A percentile compares a stretch with the other conserved stretches of the same genome.
phyloP scores from a whole-genome alignment of 2,329 filamentous ascomycete genomes.

The Trichoderma guizhouense region DNA sequence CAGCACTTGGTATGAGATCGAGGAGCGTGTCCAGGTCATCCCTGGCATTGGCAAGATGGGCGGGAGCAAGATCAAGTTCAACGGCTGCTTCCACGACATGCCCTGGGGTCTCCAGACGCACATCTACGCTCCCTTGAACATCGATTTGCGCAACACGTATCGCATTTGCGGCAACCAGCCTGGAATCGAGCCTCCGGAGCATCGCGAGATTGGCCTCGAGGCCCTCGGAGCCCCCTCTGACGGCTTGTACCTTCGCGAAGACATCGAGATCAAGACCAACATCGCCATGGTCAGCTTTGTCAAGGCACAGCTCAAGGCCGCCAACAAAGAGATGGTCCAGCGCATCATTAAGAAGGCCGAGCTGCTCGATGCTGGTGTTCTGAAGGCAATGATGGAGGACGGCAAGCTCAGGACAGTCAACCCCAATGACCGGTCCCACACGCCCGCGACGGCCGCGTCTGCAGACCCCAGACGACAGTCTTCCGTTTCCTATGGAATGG shows the following conservation, averaged over 20 bases:
- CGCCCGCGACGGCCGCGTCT: constrained; percentile 22
- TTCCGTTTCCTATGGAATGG: background rate
- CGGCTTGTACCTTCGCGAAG: constrained; percentile 65
- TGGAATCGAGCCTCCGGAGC: constrained; percentile 59
- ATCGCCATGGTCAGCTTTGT: constrained; percentile 62
- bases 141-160: constrained; percentile 67
- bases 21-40: constrained; percentile 64
- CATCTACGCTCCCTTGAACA: constrained; percentile 64
- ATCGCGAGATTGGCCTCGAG: constrained; percentile 58
- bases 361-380: constrained; percentile 61
- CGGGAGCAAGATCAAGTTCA: constrained; percentile 64
- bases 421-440: constrained; percentile 47
- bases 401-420: constrained; percentile 60
- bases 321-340: constrained; percentile 64
- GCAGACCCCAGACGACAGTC: constrained; percentile 4
- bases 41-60: constrained; percentile 64
- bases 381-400: constrained; percentile 66
- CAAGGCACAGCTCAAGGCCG: constrained; percentile 63
- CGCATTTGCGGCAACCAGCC: constrained; percentile 66
- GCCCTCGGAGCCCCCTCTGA: constrained; percentile 58
- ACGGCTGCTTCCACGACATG: constrained; percentile 69
- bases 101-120: constrained; percentile 70
- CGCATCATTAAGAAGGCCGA: constrained; percentile 70
- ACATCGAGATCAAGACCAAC: constrained; percentile 69
- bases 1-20: constrained; percentile 72